Evolutionary conservation across 192 early-diverging fungal species (phyloP), one percentile per base, ranked within the genome.

Genomic region (Phycomyces blakesleeanus): DNA sequence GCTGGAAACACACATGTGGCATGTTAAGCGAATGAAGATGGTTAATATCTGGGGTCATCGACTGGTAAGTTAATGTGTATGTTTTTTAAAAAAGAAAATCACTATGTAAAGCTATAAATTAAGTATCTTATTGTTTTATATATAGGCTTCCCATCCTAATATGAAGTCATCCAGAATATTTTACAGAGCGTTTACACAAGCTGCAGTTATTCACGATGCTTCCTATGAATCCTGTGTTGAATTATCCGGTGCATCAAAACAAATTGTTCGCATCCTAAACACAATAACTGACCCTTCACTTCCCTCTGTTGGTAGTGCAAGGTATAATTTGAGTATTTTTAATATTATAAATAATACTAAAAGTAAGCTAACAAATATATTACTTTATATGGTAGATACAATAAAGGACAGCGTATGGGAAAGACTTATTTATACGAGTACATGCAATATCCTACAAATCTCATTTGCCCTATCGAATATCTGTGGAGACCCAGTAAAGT

Each of bases 1-100:
- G 97, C 69, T 99, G 24, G 95, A 97, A 71, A 99, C 95, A 39
- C 95, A 99, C 77, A 83, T 96, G 24, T 99, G 97, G 97, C 95
- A 99, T 69, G 88, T 93, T 12, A 99, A 99, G 73, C 83, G 97
- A 61, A 95, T 98, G 92, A 89, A 92, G 54, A 99, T 99, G 94
- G 71, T 59, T 38, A 81, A 91, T 57, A 65, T 80, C 16, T 96
- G 94, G 94, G 91, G 93, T 0, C 86, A 84, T 64, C 81, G 84
- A 66, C 53, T 94, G 42, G 88, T 86, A 74, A 55, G 74, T 62
- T 58, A 16, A 21, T n/a, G n/a, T n/a, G n/a, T n/a, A n/a, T n/a
- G n/a, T n/a, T n/a, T n/a, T n/a, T n/a, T n/a, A 38, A 38, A 41
- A 38, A 2, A 37, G 12, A 16, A 27, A 25, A 18, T 52, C 14